Evolutionary conservation across 2,329 filamentous ascomycete species (phyloP).

Genomic region (Botrytis tulipae): DNA sequence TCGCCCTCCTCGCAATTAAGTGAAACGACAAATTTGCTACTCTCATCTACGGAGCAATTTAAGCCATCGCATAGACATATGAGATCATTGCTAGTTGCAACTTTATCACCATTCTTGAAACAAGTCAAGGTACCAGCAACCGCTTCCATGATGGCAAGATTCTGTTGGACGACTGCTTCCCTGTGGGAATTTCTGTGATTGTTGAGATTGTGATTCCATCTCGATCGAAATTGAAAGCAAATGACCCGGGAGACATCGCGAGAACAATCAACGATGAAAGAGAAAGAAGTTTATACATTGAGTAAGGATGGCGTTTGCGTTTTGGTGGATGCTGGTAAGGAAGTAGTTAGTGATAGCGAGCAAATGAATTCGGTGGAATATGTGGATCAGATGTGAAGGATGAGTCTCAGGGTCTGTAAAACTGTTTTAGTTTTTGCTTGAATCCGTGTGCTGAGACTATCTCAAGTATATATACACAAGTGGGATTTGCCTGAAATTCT

Average conservation of each 20-base stretch:
- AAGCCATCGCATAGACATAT: not conserved
- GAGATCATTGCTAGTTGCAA: not conserved
- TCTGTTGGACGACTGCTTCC: not conserved
- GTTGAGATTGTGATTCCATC: not conserved
- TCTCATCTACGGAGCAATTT: not conserved
- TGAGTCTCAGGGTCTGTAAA: no score
- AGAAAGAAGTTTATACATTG: not conserved
- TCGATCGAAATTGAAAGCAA: not conserved
- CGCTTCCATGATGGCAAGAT: not conserved
- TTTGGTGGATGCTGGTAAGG: not conserved
- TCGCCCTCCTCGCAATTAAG: not conserved
- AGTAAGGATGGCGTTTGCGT: not conserved
- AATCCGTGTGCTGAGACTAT: not conserved
- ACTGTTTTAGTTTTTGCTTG: not conserved
- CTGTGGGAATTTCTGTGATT: not conserved
- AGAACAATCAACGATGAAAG: not conserved
- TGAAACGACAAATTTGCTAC: not conserved
- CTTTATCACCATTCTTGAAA: not conserved
- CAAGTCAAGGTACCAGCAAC: not conserved
- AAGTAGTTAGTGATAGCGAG: not conserved
- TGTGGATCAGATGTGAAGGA: not conserved
- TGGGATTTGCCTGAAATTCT: no score
- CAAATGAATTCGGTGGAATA: not conserved
- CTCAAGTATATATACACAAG: not conserved
- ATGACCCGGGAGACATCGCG: not conserved